A percentile compares a stretch with the other conserved stretches of the same genome.
Evolutionary conservation across 169 alveolate species (phyloP).

Genomic region (Theileria annulata): DNA sequence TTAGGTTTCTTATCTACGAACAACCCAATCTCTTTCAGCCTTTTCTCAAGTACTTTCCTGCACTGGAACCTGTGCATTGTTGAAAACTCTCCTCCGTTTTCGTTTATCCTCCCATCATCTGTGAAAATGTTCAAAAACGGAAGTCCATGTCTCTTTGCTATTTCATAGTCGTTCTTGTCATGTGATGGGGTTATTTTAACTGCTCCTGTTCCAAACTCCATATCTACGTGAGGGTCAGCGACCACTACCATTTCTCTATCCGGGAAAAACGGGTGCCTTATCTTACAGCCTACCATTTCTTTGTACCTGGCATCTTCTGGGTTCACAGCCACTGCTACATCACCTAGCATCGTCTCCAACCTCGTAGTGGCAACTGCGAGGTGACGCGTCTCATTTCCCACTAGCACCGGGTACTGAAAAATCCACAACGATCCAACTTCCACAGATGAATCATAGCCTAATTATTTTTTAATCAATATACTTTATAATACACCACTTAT

Average conservation of each 20-base stretch:
- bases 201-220: conserved; percentile 99
- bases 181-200: conserved; percentile 99
- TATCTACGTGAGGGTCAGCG: conserved; percentile 96
- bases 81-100: conserved; percentile 93
- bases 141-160: conserved; percentile 93
- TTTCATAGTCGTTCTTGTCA: conserved; percentile 97
- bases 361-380: conserved; percentile 96
- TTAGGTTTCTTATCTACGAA: conserved; percentile 85
- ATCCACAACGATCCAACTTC: conserved; percentile 98
- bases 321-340: conserved; percentile 99
- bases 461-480: not conserved
- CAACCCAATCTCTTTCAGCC: conserved; percentile 87
- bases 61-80: conserved; percentile 96
- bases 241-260: conserved; percentile 91
- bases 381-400: conserved; percentile 79
- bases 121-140: conserved; percentile 90
- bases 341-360: conserved; percentile 99
- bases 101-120: conserved; percentile 94
- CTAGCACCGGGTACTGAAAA: conserved; percentile 90
- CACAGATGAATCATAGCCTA: conserved; percentile 74
- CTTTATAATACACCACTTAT: not conserved
- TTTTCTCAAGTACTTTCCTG: conserved; percentile 89
- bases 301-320: conserved; percentile 96
- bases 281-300: conserved; percentile 93
- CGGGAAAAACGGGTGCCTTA: conserved; percentile 96